Evolutionary conservation across 306 rosid species (phyloP), one percentile per base, ranked within the genome.

Genomic region (Acacia crassicarpa): DNA sequence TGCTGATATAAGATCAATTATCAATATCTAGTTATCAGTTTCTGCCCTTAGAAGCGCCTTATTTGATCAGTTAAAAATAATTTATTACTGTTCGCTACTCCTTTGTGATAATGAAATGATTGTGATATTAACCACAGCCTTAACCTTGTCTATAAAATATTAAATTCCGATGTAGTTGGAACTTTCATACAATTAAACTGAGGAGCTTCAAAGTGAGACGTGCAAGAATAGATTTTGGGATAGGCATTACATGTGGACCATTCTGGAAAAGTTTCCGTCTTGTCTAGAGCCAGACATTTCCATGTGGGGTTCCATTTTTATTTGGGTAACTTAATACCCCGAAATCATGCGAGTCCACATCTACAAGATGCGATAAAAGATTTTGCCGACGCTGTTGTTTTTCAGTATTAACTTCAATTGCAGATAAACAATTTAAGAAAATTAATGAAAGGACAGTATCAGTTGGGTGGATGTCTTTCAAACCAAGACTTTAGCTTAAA

Each of bases 401-500:
- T 82, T 33, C 51, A 43, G 81, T 72, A 80, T 16, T 75, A 59
- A 27, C 77, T 84, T 83, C 43, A 70, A 79, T 69, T 53, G 84
- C 51, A 49, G 82, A 54, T n/a, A 79, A 68, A 62, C 80, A n/a
- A 72, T 70, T 48, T n/a, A 43, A 66, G 66, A 56, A 73, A 81
- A 73, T 78, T 82, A 68, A 78, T 79, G 75, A 70, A 48, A 53
- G 59, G 38, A 45, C 82, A 46, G 74, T 71, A 74, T 75, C 58
- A 15, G 87, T 92, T 87, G 35, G 98, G 93, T 92, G 80, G 78
- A 82, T 46, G 97, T 90, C 95, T 78, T 80, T 76, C 78, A 91
- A 84, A 72, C 81, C 85, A 80, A 88, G 75, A 80, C 97, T 95
- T 95, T 54, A 89, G 84, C 93, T 88, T 88, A 62, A 91, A 89